phyloP scores from a whole-genome alignment of 2,329 filamentous ascomycete species.

The Bipolaris oryzae region DNA sequence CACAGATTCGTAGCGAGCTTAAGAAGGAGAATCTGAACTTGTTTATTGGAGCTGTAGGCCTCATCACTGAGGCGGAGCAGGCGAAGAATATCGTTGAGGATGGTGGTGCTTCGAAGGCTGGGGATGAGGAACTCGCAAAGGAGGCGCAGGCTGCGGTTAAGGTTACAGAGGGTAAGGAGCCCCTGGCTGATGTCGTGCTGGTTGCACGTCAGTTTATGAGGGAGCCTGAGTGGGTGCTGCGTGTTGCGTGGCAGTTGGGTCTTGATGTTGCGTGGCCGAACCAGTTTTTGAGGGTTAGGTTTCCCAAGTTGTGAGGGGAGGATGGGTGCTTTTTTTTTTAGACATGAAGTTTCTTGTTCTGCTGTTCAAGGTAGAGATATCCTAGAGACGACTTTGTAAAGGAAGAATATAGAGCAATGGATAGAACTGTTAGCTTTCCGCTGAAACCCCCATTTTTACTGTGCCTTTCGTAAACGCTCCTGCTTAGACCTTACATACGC shows the following conservation, averaged over 20 bases:
- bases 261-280: conserved; percentile 56
- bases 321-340: background rate
- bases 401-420: no score
- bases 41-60: conserved; percentile 59
- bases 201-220: conserved; percentile 61
- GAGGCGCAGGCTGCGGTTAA: conserved; percentile 40
- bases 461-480: no score
- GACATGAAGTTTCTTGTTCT: background rate
- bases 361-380: no score
- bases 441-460: no score
- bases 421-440: no score
- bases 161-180: conserved; percentile 47
- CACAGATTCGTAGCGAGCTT: conserved; percentile 52
- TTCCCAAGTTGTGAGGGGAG: conserved; percentile 33
- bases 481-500: no score
- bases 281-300: conserved; percentile 52
- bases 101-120: conserved; percentile 29
- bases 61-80: conserved; percentile 61
- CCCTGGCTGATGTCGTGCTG: conserved; percentile 57
- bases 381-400: no score
- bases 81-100: conserved; percentile 54
- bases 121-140: conserved; percentile 31
- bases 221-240: conserved; percentile 62
- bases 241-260: conserved; percentile 56
- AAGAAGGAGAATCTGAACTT: conserved; percentile 47